phyloP scores from a whole-genome alignment of 306 rosid genomes.

The Sicyos edulis region DNA sequence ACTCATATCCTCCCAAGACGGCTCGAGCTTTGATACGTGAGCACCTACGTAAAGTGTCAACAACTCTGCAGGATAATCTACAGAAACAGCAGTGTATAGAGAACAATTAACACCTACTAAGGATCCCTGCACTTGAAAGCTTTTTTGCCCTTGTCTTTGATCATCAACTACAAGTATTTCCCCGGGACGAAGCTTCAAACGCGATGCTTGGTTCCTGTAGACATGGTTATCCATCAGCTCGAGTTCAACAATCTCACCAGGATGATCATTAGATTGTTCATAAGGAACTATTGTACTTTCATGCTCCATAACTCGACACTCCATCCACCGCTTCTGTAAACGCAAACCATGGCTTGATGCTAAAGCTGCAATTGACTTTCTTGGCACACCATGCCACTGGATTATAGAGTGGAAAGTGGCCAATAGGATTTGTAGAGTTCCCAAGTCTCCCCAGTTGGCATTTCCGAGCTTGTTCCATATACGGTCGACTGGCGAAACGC shows the following conservation, averaged over 20 bases:
- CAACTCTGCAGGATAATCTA: conserved; percentile 51
- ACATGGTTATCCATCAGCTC: conserved; percentile 42
- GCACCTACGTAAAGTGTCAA: conserved; percentile 69
- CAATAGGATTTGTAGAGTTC: conserved; percentile 69
- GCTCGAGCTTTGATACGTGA: conserved; percentile 82
- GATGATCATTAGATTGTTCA: conserved; percentile 38
- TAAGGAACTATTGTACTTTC: conserved; percentile 60
- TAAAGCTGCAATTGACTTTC: conserved; percentile 70
- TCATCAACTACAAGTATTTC: conserved; percentile 67
- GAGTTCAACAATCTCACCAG: conserved; percentile 70
- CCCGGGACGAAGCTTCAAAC: conserved; percentile 50
- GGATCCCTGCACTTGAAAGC: conserved; percentile 72
- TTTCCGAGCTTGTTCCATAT: conserved; percentile 90
- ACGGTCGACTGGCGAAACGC: conserved; percentile 57
- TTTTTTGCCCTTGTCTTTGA: conserved; percentile 65
- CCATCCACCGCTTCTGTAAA: conserved; percentile 73
- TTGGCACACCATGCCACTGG: conserved; percentile 83
- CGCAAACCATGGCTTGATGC: conserved; percentile 83
- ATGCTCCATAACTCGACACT: conserved; percentile 51
- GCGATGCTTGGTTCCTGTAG: conserved; percentile 37
- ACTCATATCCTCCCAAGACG: conserved; percentile 96
- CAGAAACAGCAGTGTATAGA: conserved; percentile 59
- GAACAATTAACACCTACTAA: conserved; percentile 52
- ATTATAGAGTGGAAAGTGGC: conserved; percentile 77
- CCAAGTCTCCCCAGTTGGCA: conserved; percentile 83